A percentile compares a stretch with the other conserved stretches of the same genome.
Conservation (phyloP, 2,329 filamentous ascomycete species). For the Apiospora aurea region DNA sequence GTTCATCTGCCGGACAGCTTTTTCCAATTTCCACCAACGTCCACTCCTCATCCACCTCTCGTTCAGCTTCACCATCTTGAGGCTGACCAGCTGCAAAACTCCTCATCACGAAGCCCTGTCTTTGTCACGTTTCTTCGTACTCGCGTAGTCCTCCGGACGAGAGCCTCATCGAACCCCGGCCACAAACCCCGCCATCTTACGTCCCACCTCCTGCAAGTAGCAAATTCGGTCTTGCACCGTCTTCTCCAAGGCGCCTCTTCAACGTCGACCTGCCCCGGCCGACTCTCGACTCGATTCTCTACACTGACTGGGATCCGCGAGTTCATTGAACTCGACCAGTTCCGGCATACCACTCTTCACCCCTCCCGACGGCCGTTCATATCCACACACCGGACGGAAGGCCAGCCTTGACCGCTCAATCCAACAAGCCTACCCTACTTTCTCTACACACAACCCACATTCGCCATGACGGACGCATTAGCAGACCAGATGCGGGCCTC, state of each 20-base stretch:
- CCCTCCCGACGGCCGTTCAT: conserved; percentile 1
- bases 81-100: background rate
- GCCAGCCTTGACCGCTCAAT: conserved; percentile 20
- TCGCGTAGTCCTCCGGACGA: background rate
- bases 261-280: background rate
- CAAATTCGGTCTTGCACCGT: conserved; percentile 6
- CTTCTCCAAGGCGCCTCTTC: background rate
- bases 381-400: conserved; percentile 15
- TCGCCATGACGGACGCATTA: conserved; percentile 39
- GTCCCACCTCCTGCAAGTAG: background rate
- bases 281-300: background rate
- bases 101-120: background rate
- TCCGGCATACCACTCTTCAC: background rate
- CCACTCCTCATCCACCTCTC: background rate
- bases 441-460: conserved; percentile 10
- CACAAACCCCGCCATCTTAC: conserved; percentile 10
- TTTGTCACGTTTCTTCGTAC: background rate
- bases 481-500: conserved; percentile 44
- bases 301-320: conserved; percentile 13
- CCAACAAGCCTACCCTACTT: background rate
- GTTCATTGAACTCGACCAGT: conserved; percentile 17
- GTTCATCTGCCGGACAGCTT: conserved; percentile 17
- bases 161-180: background rate
- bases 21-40: conserved; percentile 1
- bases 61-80: conserved; percentile 5